Evolutionary conservation across 139 green algal species (phyloP).

Genomic region (Tetratostichococcus sp.): DNA sequence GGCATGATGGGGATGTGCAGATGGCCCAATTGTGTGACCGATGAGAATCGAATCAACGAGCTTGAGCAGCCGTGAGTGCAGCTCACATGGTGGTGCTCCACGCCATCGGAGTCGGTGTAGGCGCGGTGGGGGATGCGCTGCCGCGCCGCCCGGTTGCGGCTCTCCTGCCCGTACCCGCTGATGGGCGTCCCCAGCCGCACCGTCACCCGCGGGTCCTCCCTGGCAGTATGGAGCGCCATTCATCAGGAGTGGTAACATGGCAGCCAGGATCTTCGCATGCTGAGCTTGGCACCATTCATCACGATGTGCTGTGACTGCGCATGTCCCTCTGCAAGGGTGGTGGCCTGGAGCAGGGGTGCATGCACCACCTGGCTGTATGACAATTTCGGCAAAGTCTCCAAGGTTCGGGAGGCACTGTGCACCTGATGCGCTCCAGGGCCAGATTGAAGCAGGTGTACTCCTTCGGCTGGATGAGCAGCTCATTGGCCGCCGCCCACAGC

Average conservation of each 20-base stretch:
- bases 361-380: no score
- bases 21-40: no score
- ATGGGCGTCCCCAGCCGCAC: slow-evolving; percentile 26
- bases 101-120: slow-evolving; percentile 77
- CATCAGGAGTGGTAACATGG: not conserved
- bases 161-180: slow-evolving; percentile 75
- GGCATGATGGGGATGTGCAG: no score
- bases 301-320: no score
- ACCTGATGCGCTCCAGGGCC: slow-evolving; percentile 80
- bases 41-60: no score
- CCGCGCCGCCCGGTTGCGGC: slow-evolving; percentile 70
- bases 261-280: no score
- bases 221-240: not conserved
- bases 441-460: slow-evolving; percentile 85
- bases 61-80: no score
- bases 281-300: no score
- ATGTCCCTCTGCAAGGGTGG: no score
- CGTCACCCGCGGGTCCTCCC: not conserved
- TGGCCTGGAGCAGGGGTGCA: no score
- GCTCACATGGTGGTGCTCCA: slow-evolving; percentile 79
- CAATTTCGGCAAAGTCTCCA: no score
- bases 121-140: slow-evolving; percentile 87
- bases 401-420: no score
- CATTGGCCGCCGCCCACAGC: slow-evolving; percentile 51
- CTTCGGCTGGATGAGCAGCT: slow-evolving; percentile 77